These are phyloP conservation scores for Isoetes taiwanensis DNA, from an alignment of 75 land plant genomes.

Conservation along the genomic window DNA sequence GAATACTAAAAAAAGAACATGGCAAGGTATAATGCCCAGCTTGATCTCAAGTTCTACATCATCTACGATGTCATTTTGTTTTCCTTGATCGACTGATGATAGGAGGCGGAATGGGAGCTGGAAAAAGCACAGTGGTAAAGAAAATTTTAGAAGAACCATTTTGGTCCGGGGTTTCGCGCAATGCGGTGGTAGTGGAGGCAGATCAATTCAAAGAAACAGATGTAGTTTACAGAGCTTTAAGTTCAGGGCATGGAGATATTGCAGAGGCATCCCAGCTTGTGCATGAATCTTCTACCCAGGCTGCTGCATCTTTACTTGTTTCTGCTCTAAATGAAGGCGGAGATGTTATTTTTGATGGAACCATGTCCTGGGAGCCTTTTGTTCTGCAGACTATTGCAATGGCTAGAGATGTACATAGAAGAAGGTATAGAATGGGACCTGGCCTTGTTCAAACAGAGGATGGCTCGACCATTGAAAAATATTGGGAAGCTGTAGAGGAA, in stretches of 20 bases:
- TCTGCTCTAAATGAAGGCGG: slow-evolving; percentile 81
- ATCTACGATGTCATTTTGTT: no score
- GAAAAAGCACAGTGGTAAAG: slow-evolving; percentile 81
- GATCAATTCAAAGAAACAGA: slow-evolving; percentile 36
- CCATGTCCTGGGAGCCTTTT: slow-evolving; percentile 79
- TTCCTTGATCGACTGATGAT: slow-evolving; percentile 68
- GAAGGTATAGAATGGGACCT: slow-evolving; percentile 61
- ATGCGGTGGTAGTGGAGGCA: slow-evolving; percentile 33
- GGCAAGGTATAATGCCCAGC: no score
- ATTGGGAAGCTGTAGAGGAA: slow-evolving; percentile 51
- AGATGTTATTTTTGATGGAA: slow-evolving; percentile 83
- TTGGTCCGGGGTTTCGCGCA: slow-evolving; percentile 13
- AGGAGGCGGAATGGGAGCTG: slow-evolving; percentile 92
- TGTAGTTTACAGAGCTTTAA: slow-evolving; percentile 18
- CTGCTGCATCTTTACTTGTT: slow-evolving; percentile 78
- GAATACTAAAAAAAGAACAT: no score
- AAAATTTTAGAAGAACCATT: slow-evolving; percentile 40
- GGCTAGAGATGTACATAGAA: slow-evolving; percentile 55
- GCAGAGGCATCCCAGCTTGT: slow-evolving; percentile 30
- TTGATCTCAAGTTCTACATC: no score
- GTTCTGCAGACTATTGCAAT: slow-evolving; percentile 72
- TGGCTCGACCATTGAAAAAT: slow-evolving; percentile 45
- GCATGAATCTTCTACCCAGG: slow-evolving; percentile 71
- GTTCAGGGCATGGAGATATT: slow-evolving; percentile 11
- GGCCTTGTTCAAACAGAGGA: slow-evolving; percentile 46